A percentile compares a stretch with the other conserved stretches of the same genome.
Conservation (phyloP, 371 early-diverging fungal species). For the Lichtheimia ramosa region DNA sequence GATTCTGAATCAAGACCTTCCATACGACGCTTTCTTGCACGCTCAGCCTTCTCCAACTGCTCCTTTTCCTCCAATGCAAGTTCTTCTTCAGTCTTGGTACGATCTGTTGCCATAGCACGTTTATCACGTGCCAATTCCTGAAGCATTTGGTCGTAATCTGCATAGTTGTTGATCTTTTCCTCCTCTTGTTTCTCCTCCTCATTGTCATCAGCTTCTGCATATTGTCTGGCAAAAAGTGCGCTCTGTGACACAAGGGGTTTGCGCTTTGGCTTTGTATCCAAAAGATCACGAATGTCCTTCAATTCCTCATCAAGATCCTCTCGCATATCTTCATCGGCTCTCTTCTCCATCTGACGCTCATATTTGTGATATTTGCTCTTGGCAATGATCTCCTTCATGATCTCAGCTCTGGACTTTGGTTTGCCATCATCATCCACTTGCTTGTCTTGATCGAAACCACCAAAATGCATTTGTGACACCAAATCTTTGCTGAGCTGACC, state of each 20-base stretch:
- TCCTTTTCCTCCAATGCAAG: constrained; percentile 80
- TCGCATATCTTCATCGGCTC: constrained; percentile 78
- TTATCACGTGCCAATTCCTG: constrained; percentile 80
- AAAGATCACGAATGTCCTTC: constrained; percentile 74
- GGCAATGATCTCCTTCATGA: constrained; percentile 96
- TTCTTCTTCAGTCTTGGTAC: constrained; percentile 94
- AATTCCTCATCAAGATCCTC: constrained; percentile 88
- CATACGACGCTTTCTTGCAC: constrained; percentile 86
- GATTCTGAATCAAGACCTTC: constrained; percentile 73
- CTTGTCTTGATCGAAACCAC: constrained; percentile 76
- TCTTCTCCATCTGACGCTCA: constrained; percentile 83
- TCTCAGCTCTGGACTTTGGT: constrained; percentile 83
- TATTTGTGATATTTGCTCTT: constrained; percentile 93
- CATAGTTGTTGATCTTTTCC: constrained; percentile 38
- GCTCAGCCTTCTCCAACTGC: constrained; percentile 83
- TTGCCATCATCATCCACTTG: constrained; percentile 41
- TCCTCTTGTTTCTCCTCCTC: constrained; percentile 23
- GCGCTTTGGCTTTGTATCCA: constrained; percentile 40
- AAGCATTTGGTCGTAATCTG: constrained; percentile 78
- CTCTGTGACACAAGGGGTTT: constrained; percentile 48
- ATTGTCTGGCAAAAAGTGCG: constrained; percentile 31
- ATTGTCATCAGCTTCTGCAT: constrained; percentile 23
- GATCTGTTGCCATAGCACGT: constrained; percentile 87
- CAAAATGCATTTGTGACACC: constrained; percentile 82
- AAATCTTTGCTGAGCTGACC: constrained; percentile 72